A percentile compares a stretch with the other conserved stretches of the same genome.
These are phyloP conservation scores for Phalaenopsis hybrid DNA, from an alignment of 116 monocot species.

Conservation along the genomic window DNA sequence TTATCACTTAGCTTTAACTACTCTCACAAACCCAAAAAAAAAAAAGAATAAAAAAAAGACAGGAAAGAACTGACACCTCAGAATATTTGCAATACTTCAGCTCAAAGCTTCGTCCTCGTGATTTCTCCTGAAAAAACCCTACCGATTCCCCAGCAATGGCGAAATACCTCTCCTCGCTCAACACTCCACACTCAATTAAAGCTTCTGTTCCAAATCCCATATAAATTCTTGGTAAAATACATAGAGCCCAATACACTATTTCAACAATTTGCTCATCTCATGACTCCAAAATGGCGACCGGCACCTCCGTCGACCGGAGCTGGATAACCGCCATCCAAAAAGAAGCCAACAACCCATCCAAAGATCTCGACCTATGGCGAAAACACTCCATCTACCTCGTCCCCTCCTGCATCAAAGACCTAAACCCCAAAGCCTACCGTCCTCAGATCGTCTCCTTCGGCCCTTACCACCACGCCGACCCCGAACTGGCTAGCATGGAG, in stretches of 20 bases:
- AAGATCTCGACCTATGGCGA: constrained; percentile 40
- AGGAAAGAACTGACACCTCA: not conserved
- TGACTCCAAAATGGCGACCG: too few relatives aligned
- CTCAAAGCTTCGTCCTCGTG: not conserved
- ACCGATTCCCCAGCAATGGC: not conserved
- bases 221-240: too few relatives aligned
- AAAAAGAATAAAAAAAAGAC: not conserved
- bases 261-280: too few relatives aligned
- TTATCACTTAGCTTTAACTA: too few relatives aligned
- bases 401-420: constrained; percentile 57
- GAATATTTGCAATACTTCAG: not conserved
- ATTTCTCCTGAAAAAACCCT: not conserved
- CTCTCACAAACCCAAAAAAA: too few relatives aligned
- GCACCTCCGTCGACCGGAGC: not conserved
- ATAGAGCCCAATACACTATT: too few relatives aligned
- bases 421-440: constrained; percentile 47
- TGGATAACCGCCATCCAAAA: constrained; percentile 50
- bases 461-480: constrained; percentile 61
- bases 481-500: constrained; percentile 45
- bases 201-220: not conserved
- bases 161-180: not conserved
- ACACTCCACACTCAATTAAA: not conserved
- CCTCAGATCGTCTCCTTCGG: constrained; percentile 73
- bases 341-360: constrained; percentile 8
- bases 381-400: constrained; percentile 60